These are phyloP conservation scores for Lipomyces yarrowii DNA, from an alignment of 1,139 yeast species.

Conservation along the genomic window DNA sequence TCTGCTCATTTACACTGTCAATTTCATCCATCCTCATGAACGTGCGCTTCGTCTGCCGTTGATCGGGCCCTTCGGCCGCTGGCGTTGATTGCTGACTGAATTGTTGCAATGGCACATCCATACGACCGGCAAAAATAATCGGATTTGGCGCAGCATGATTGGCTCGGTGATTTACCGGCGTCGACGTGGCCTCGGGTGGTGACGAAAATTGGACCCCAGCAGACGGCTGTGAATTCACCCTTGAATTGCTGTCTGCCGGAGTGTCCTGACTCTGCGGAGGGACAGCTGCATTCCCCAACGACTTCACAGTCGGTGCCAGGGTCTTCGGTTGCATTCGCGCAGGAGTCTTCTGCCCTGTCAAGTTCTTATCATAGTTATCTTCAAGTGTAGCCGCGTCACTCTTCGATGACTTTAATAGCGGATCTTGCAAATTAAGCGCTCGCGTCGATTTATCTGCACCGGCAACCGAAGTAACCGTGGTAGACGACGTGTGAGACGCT, in stretches of 20 bases:
- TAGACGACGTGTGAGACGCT: background rate
- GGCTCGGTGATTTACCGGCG: background rate
- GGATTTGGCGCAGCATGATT: slow-evolving; percentile 6
- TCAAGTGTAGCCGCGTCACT: background rate
- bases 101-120: background rate
- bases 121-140: background rate
- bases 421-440: background rate
- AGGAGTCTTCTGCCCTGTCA: background rate
- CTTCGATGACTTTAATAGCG: background rate
- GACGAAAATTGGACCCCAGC: slow-evolving; percentile 8
- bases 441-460: background rate
- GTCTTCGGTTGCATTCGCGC: background rate
- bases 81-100: background rate
- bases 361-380: background rate
- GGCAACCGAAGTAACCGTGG: background rate
- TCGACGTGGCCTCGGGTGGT: slow-evolving; percentile 12
- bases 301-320: background rate
- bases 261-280: background rate
- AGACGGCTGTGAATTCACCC: background rate
- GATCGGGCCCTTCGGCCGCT: background rate
- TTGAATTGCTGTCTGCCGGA: background rate
- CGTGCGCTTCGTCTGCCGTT: background rate
- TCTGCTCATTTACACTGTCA: background rate
- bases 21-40: background rate
- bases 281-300: background rate